Conservation (phyloP, 306 rosid genomes). For the Astragalus membranaceus region DNA sequence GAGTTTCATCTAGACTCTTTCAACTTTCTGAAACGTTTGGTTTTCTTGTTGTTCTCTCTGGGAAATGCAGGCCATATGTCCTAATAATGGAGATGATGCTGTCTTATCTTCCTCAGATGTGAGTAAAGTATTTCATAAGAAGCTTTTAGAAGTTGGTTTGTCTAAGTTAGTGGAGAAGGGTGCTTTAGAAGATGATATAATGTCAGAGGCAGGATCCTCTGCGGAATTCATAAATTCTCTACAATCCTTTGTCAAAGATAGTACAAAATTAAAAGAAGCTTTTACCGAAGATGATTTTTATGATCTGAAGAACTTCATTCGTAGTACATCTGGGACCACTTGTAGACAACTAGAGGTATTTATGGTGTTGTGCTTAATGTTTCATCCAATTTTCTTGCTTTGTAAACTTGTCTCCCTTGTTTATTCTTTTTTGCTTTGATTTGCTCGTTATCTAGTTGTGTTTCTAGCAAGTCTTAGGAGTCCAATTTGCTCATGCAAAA, state of each 20-base stretch:
- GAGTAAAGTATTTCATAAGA: conserved; percentile 40
- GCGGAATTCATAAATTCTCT: conserved; percentile 48
- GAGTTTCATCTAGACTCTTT: background rate
- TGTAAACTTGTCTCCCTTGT: background rate
- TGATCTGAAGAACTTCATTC: conserved; percentile 41
- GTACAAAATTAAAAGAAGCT: conserved; percentile 23
- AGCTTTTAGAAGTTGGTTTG: conserved; percentile 52
- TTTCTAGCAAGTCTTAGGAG: background rate
- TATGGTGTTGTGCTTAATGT: conserved; percentile 1
- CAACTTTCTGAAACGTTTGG: background rate
- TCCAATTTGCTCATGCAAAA: background rate
- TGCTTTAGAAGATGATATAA: conserved; percentile 41
- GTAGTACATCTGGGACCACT: conserved; percentile 58
- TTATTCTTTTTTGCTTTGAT: conserved; percentile 3
- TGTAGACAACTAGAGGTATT: conserved; percentile 74
- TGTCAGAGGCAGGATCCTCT: conserved; percentile 55
- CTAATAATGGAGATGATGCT: conserved; percentile 38
- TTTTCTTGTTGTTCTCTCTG: background rate
- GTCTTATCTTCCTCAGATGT: conserved; percentile 59
- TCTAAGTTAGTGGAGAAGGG: conserved; percentile 36
- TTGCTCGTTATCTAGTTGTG: background rate
- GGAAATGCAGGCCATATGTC: conserved; percentile 62
- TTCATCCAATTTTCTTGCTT: background rate
- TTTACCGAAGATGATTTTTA: conserved; percentile 24
- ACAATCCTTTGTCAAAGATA: conserved; percentile 45